These are phyloP conservation scores for Cytidiella melzeri DNA, from an alignment of 768 basidiomycete species.

Conservation along the genomic window DNA sequence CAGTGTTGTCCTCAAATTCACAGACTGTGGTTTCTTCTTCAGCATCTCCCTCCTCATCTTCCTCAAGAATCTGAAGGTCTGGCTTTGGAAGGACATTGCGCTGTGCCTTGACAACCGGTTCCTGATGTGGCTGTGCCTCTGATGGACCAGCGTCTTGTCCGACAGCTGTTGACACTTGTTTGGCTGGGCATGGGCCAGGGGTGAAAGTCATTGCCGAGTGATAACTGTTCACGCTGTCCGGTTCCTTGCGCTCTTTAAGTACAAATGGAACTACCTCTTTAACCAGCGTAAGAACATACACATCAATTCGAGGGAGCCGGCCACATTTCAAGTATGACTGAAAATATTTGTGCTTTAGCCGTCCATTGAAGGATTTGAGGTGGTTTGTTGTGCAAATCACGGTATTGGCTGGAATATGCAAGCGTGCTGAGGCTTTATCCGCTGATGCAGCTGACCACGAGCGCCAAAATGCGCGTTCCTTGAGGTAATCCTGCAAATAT, in stretches of 20 bases:
- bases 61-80: too few species aligned
- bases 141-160: too few species aligned
- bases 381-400: conserved; percentile 30
- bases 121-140: too few species aligned
- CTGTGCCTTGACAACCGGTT: too few species aligned
- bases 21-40: too few species aligned
- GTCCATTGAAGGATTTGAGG: conserved; percentile 31
- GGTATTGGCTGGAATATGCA: conserved; percentile 17
- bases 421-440: conserved; percentile 18
- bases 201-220: too few species aligned
- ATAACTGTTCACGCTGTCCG: too few species aligned
- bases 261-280: background rate
- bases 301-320: background rate
- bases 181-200: too few species aligned
- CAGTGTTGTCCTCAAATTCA: too few species aligned
- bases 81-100: too few species aligned
- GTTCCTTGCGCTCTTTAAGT: background rate
- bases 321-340: background rate
- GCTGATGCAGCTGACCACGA: conserved; percentile 27
- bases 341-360: conserved; percentile 25
- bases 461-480: conserved; percentile 15
- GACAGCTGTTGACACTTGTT: too few species aligned
- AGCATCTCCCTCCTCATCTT: too few species aligned
- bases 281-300: background rate
- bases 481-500: background rate